Conservation (phyloP, 169 alveolate species). For the Sarcocystis neurona region DNA sequence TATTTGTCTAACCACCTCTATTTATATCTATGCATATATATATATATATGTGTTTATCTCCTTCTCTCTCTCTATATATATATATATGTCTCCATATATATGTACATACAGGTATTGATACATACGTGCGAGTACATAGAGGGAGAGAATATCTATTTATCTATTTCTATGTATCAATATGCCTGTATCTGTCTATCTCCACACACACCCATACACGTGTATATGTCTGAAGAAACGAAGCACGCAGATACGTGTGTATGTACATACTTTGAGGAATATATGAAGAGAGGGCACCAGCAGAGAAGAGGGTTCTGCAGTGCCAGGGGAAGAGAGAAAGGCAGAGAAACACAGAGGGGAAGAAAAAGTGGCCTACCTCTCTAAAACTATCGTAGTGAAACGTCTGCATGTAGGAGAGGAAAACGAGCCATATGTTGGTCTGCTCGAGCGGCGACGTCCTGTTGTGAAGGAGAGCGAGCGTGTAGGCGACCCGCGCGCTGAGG, state of each 20-base stretch:
- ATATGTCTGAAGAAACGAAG: neutral
- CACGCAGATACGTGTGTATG: neutral
- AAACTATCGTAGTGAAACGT: conserved; percentile 49
- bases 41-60: no score
- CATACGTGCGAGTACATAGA: no score
- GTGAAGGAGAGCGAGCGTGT: conserved; percentile 41
- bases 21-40: no score
- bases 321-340: neutral
- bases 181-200: neutral
- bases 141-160: no score
- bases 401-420: conserved; percentile 26
- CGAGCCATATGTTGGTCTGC: conserved; percentile 14
- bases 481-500: conserved; percentile 51
- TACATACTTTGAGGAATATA: no score
- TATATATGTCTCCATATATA: no score
- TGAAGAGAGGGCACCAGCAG: neutral
- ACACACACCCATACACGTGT: neutral
- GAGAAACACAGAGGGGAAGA: neutral
- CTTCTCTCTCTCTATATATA: no score
- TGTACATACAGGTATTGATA: no score
- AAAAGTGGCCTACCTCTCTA: conserved; percentile 13
- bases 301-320: neutral
- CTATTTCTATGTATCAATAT: no score
- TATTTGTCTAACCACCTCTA: no score
- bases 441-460: conserved; percentile 25